These are phyloP conservation scores for Salix brachista DNA, from an alignment of 345 rosid genomes.

Conservation along the genomic window DNA sequence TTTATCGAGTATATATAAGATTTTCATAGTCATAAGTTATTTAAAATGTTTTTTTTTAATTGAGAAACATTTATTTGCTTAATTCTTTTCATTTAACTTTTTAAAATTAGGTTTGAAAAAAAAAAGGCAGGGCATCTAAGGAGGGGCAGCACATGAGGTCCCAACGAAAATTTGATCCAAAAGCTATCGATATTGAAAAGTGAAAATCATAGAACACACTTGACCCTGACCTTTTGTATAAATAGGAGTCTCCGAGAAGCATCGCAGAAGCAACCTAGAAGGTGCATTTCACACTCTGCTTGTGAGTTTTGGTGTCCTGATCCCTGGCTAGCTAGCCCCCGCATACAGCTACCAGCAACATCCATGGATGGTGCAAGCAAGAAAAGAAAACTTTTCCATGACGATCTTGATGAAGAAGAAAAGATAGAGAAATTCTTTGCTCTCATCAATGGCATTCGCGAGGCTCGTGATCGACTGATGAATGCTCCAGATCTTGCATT, in stretches of 20 bases:
- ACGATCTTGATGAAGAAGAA: conserved; percentile 19
- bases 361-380: conserved; percentile 24
- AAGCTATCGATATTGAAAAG: not conserved
- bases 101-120: too few relatives aligned
- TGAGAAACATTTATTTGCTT: too few relatives aligned
- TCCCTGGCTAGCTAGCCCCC: not conserved
- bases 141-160: not conserved
- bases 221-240: not conserved
- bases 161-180: not conserved
- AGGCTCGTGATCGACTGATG: conserved; percentile 32
- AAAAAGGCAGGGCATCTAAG: too few relatives aligned
- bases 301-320: not conserved
- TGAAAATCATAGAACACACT: not conserved
- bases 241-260: not conserved
- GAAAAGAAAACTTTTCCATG: conserved; percentile 21
- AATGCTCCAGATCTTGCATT: not conserved
- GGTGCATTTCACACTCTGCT: not conserved
- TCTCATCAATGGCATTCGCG: conserved; percentile 28
- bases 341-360: not conserved
- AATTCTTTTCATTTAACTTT: too few relatives aligned
- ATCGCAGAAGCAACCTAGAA: conserved; percentile 24
- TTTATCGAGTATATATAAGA: too few relatives aligned
- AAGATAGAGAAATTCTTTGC: conserved; percentile 42
- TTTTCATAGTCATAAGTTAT: too few relatives aligned
- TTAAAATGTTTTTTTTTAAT: too few relatives aligned